Base-by-base conservation (phyloP, 2,329 filamentous ascomycete genomes). In the Verticillium nonalfalfae region DNA sequence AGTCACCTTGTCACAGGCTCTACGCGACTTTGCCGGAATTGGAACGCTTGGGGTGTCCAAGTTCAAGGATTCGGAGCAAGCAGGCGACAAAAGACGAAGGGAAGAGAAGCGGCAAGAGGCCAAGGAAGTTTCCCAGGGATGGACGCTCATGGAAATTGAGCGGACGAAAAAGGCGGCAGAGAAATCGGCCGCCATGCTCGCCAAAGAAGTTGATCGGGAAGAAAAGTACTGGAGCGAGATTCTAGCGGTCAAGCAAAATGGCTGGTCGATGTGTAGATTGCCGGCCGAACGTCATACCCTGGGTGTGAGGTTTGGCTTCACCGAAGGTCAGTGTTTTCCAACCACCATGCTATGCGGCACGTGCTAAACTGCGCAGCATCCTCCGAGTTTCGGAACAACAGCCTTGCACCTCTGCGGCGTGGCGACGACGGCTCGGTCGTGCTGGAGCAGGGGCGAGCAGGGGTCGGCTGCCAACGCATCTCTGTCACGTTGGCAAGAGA, bases 161-260 rank as follows among this genome's bases (percentile, higher is more conserved):
- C 84, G 85, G 38, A 88, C 90, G 3, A 87, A 91, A 1, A 88
- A 91, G 67, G 87, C 88, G 39, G 83, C 97, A 26, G 77, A 92
- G 14, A 82, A 86, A 10, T 89, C 93, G 4, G 89, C 90, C 0
- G 81, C 83, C 33, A 83, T 91, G 50, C 76, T 99, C 13, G 85
- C 91, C 67, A 84, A 83, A 11, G 93, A 97, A 72, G 89, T 96
- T 38, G 82, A 85, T 10, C 85, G 86, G 35, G 95, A 99, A 77
- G 88, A 88, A 1, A 88, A 84, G 68, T 99, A 96, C 74, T 99
- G 95, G 95, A 84, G 90, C 60, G 89, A 96, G 68, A 84, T 98
- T 2, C 78, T 96, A 56, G 85, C 87, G 10, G 87, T 98, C 55
- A 92, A 89, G 66, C 85, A 92, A 66, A 88, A 87, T 60, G 93